Evolutionary conservation across 306 rosid genomes (phyloP).

Genomic region (Amphicarpaea edgeworthii): DNA sequence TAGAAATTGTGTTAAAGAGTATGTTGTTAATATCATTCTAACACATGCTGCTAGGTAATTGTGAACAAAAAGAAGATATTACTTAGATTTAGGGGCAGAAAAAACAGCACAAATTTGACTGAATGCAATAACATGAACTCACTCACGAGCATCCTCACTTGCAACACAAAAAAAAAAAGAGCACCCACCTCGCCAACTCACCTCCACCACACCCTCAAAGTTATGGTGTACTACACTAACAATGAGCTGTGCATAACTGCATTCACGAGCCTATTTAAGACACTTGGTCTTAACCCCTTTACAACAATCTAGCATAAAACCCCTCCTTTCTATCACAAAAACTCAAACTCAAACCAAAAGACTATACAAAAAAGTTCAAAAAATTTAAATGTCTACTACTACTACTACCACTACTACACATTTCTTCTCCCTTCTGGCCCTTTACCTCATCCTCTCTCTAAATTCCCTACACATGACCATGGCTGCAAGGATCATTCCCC

Average conservation of each 20-base stretch:
- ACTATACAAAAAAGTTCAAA: not conserved
- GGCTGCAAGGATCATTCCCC: constrained; percentile 71
- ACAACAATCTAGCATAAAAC: constrained; percentile 47
- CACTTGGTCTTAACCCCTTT: constrained; percentile 44
- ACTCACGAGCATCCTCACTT: constrained; percentile 72
- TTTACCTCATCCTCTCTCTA: constrained; percentile 50
- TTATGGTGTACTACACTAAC: constrained; percentile 43
- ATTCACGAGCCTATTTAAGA: constrained; percentile 79
- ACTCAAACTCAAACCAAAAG: constrained; percentile 39
- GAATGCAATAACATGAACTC: constrained; percentile 59
- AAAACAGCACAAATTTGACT: constrained; percentile 23
- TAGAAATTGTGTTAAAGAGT: too few relatives aligned
- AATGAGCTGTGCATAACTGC: constrained; percentile 57
- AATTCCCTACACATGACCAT: constrained; percentile 44
- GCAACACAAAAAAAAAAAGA: constrained; percentile 39
- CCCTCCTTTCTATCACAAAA: constrained; percentile 31
- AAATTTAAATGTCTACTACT: constrained; percentile 45
- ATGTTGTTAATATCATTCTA: not conserved
- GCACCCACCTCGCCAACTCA: constrained; percentile 63
- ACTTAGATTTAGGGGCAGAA: constrained; percentile 41
- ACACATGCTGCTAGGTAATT: not conserved
- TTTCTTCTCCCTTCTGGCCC: constrained; percentile 39
- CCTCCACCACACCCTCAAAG: constrained; percentile 49
- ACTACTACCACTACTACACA: constrained; percentile 26
- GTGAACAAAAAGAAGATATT: constrained; percentile 15